phyloP scores from a whole-genome alignment of 2,329 filamentous ascomycete genomes.

The Neofusicoccum umdonicola region DNA sequence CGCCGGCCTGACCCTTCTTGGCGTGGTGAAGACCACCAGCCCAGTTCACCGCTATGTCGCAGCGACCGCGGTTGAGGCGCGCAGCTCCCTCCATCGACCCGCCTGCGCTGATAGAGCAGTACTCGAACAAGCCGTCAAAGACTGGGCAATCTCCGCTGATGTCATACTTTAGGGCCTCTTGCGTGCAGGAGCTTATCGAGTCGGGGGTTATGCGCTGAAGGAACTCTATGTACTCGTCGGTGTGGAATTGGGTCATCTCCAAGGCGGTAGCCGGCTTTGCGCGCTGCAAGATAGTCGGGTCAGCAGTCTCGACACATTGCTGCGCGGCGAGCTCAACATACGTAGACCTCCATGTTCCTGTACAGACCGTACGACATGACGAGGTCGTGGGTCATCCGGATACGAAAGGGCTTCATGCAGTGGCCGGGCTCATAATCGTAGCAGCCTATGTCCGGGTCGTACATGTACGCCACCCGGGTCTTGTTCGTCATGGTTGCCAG shows the following conservation, averaged over 20 bases:
- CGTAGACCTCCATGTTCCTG: constrained; percentile 95
- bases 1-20: constrained; percentile 90
- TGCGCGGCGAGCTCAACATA: constrained; percentile 74
- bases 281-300: constrained; percentile 28
- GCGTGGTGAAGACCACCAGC: constrained; percentile 97
- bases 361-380: constrained; percentile 95
- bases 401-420: constrained; percentile 98
- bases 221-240: constrained; percentile 65
- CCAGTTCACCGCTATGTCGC: constrained; percentile 97
- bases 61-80: constrained; percentile 80
- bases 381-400: constrained; percentile 91
- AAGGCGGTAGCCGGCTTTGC: constrained; percentile 57
- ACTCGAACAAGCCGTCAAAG: constrained; percentile 93
- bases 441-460: constrained; percentile 89
- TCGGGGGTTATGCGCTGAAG: constrained; percentile 49
- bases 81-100: constrained; percentile 87
- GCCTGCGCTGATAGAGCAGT: constrained; percentile 90
- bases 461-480: constrained; percentile 33
- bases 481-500: constrained; percentile 14
- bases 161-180: constrained; percentile 66
- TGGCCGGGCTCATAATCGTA: constrained; percentile 97
- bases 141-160: constrained; percentile 85
- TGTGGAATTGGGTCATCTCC: constrained; percentile 71
- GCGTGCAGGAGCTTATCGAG: constrained; percentile 82
- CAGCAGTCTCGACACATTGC: constrained; percentile 44